A percentile compares a stretch with the other conserved stretches of the same genome.
phyloP scores from a whole-genome alignment of 805 yeast species.

The Kuraishia cidri region DNA sequence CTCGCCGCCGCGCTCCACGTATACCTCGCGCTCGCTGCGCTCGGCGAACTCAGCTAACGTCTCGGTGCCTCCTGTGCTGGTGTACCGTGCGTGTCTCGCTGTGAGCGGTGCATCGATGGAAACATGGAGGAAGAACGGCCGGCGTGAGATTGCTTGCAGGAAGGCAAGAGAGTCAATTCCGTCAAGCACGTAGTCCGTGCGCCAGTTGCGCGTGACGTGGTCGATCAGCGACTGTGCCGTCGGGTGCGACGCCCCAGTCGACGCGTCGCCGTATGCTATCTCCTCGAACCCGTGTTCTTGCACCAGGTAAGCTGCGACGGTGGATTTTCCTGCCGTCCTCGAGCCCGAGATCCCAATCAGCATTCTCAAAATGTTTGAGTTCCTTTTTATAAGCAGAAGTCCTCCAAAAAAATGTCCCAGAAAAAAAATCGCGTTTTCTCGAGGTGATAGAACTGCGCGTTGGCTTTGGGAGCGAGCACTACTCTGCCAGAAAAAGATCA shows the following conservation, averaged over 20 bases:
- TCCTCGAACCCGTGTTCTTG: conserved; percentile 40
- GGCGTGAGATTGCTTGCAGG: conserved; percentile 39
- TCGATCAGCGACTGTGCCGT: conserved; percentile 36
- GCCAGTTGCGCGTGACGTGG: conserved; percentile 62
- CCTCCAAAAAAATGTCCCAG: too few relatives aligned
- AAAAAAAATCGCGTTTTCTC: neutral
- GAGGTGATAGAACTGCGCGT: neutral
- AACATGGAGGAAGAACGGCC: conserved; percentile 82
- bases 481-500: too few relatives aligned
- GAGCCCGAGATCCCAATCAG: conserved; percentile 72
- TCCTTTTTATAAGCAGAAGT: too few relatives aligned
- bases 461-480: neutral
- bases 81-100: conserved; percentile 10
- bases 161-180: conserved; percentile 33
- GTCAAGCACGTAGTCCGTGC: conserved; percentile 46
- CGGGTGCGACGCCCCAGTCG: conserved; percentile 8
- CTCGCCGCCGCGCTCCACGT: too few relatives aligned
- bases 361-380: too few relatives aligned
- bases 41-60: too few relatives aligned
- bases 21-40: too few relatives aligned
- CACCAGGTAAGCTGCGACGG: conserved; percentile 47
- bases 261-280: conserved; percentile 11
- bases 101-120: conserved; percentile 64
- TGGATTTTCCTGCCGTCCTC: conserved; percentile 55
- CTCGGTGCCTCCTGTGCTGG: too few relatives aligned